Conservation (phyloP, 1,284 basidiomycete genomes). For the Rhodofomes roseus region DNA sequence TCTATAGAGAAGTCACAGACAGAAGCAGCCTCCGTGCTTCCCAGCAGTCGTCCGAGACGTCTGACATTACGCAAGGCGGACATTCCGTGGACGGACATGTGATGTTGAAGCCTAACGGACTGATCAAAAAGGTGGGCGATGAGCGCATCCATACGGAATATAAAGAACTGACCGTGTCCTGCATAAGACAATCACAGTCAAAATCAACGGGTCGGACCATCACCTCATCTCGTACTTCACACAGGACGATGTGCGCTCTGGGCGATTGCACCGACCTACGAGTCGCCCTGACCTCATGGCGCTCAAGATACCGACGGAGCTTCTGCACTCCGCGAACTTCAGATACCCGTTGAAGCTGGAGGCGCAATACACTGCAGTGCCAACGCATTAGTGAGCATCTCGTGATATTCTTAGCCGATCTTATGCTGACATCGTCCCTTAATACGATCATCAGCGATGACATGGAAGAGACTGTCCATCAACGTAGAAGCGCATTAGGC, state of each 20-base stretch:
- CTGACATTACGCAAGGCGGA: conserved; percentile 17
- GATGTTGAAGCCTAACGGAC: conserved; percentile 65
- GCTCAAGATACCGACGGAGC: conserved; percentile 62
- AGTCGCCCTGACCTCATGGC: conserved; percentile 61
- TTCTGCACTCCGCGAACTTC: conserved; percentile 69
- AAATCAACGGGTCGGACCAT: conserved; percentile 70
- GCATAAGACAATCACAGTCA: conserved; percentile 73
- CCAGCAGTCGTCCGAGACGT: conserved; percentile 19
- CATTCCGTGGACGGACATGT: conserved; percentile 43
- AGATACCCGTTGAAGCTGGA: conserved; percentile 70
- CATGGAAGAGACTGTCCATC: conserved; percentile 24
- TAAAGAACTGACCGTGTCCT: conserved; percentile 12
- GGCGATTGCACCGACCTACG: conserved; percentile 59
- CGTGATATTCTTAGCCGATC: conserved; percentile 7
- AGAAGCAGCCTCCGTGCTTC: conserved; percentile 45
- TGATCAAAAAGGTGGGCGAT: conserved; percentile 60
- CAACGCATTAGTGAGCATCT: conserved; percentile 50
- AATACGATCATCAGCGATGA: conserved; percentile 19
- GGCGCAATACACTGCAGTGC: conserved; percentile 55
- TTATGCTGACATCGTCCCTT: conserved; percentile 16
- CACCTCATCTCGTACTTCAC: conserved; percentile 82
- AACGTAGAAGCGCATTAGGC: conserved; percentile 16
- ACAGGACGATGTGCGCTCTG: conserved; percentile 67
- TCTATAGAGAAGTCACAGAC: conserved; percentile 73
- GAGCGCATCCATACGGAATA: no score